Conservation (phyloP, 345 rosid species). For the Euphorbia pulcherrima region DNA sequence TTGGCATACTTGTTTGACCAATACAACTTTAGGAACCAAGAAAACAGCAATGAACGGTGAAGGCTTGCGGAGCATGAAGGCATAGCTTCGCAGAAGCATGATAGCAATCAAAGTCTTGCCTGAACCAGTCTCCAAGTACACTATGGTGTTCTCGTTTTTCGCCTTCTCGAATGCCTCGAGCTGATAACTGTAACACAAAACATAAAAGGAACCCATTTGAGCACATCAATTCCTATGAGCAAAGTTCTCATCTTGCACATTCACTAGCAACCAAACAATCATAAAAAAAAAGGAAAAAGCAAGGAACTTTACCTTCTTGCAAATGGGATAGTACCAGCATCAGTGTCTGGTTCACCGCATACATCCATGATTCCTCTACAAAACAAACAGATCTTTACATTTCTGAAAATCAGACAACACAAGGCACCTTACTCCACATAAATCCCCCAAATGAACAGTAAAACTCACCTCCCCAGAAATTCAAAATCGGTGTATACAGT, state of each 20-base stretch:
- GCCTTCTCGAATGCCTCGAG: slow-evolving; percentile 76
- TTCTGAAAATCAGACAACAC: no score
- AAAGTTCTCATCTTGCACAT: not conserved
- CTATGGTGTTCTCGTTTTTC: slow-evolving; percentile 60
- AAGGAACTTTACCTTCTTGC: slow-evolving; percentile 46
- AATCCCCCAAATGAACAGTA: no score
- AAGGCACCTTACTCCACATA: no score
- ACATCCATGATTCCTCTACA: slow-evolving; percentile 26
- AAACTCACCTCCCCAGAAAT: no score
- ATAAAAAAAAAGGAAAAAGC: not conserved
- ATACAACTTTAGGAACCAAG: slow-evolving; percentile 87
- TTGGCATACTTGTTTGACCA: slow-evolving; percentile 59
- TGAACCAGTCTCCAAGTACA: slow-evolving; percentile 78
- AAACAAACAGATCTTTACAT: no score
- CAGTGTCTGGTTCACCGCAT: slow-evolving; percentile 25
- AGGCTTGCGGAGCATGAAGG: slow-evolving; percentile 73
- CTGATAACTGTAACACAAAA: slow-evolving; percentile 53
- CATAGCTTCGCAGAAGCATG: slow-evolving; percentile 79
- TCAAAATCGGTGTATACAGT: no score
- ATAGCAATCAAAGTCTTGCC: slow-evolving; percentile 89
- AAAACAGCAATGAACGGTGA: slow-evolving; percentile 65
- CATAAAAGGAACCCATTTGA: not conserved
- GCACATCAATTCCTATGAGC: not conserved
- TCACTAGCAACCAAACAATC: not conserved
- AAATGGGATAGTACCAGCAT: slow-evolving; percentile 35